These are phyloP conservation scores for Penicillium brasilianum DNA, from an alignment of 2,329 filamentous ascomycete genomes.

Conservation along the genomic window DNA sequence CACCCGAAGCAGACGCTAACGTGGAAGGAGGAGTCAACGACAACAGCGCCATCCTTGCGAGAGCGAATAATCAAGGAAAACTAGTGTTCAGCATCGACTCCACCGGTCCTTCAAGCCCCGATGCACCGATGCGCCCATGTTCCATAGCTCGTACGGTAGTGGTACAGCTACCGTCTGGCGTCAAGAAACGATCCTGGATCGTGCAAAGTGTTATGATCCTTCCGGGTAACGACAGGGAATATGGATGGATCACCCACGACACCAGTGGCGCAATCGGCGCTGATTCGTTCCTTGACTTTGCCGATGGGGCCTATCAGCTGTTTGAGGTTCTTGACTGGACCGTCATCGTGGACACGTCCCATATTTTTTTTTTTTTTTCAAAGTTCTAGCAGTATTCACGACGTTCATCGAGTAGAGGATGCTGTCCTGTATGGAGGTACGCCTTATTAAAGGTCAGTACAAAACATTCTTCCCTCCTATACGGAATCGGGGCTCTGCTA, in stretches of 20 bases:
- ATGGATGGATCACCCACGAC: conserved; percentile 15
- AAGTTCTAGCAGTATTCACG: neutral
- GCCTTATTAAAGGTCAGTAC: neutral
- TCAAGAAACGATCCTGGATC: conserved; percentile 4
- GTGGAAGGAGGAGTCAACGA: neutral
- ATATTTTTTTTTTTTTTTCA: neutral
- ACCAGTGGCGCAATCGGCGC: conserved; percentile 11
- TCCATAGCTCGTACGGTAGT: neutral
- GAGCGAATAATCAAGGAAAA: neutral
- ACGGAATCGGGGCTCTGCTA: too few relatives aligned
- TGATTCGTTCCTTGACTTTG: conserved; percentile 13
- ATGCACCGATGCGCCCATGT: neutral
- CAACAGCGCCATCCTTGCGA: neutral
- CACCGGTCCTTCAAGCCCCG: conserved; percentile 9
- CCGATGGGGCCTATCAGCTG: neutral
- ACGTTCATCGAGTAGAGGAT: neutral
- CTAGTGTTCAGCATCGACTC: conserved; percentile 15
- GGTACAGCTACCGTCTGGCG: neutral
- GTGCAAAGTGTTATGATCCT: conserved; percentile 1
- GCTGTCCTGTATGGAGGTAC: neutral
- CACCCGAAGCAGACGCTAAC: conserved; percentile 21
- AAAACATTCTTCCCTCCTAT: neutral
- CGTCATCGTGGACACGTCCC: neutral
- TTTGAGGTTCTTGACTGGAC: neutral
- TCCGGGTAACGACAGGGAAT: conserved; percentile 12